Evolutionary conservation across 2,329 filamentous ascomycete species (phyloP), one percentile per base, ranked within the genome.

Genomic region (Neonectria hederae): DNA sequence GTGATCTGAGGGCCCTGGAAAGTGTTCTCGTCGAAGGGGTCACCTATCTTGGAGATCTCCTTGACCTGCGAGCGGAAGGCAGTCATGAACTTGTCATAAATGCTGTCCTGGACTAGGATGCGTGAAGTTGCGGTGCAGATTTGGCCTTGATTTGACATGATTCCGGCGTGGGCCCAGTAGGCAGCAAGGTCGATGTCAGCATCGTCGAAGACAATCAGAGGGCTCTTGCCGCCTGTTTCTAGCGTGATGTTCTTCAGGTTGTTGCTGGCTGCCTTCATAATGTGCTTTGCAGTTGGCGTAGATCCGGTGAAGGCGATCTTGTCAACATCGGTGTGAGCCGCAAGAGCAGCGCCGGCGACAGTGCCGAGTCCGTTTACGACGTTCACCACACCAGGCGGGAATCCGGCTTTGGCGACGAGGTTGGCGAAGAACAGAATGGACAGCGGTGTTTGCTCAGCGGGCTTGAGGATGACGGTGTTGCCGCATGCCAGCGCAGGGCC

Each of bases 231-330:
- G 53, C 89, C 89, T 11, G 87, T 88, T 78, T 90, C 88, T 21
- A 90, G 82, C 2, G 87, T 90, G 63, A 90, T 87, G 74, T 89
- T 89, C 79, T 90, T 90, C 76, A 88, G 80, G 70, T 83, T 92
- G 1, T 84, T 79, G n/a, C 87, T 84, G 0, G 91, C 91, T 77
- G 86, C 84, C 76, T 92, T 92, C 90, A 93, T 93, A 66, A 94
- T 92, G 66, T 90, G 84, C 62, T 87, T 87, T 17, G 89, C 92
- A 0, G 91, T 94, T 2, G 82, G 81, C 0, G 92, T 94, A 9
- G 88, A 91, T 45, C 92, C 92, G 0, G 92, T 94, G 70, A 94
- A 94, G 2, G 91, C 90, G 64, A 94, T 83, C 81, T 94, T 94
- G 75, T 92, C 89, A 32, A 94, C 84, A 51, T 85, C 86, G n/a